These are phyloP conservation scores for Suhomyces kunorum DNA, from an alignment of 1,139 yeast species.

Conservation along the genomic window DNA sequence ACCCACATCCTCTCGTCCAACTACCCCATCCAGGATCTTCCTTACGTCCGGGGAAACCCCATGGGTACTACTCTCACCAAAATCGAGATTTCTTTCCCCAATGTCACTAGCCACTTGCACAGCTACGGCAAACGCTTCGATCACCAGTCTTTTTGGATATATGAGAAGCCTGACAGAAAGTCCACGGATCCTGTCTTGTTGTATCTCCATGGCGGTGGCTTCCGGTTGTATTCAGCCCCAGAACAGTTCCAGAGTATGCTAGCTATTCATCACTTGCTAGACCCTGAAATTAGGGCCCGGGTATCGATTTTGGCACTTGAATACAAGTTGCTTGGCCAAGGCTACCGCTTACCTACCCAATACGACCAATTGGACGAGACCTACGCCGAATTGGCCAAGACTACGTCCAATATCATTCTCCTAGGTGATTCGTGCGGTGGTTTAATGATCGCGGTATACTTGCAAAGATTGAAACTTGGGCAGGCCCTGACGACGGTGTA, in stretches of 20 bases:
- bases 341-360: constrained; percentile 38
- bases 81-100: constrained; percentile 10
- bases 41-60: neutral
- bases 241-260: constrained; percentile 35
- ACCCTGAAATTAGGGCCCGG: constrained; percentile 25
- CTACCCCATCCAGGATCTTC: constrained; percentile 5
- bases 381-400: constrained; percentile 33
- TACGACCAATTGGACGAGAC: constrained; percentile 36
- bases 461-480: constrained; percentile 28
- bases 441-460: constrained; percentile 31
- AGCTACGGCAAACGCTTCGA: constrained; percentile 39
- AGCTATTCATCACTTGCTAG: constrained; percentile 34
- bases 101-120: constrained; percentile 19
- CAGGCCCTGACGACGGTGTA: constrained; percentile 17
- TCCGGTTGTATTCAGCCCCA: constrained; percentile 35
- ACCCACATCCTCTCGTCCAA: neutral
- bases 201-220: constrained; percentile 49
- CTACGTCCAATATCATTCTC: constrained; percentile 32
- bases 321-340: constrained; percentile 38
- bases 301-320: constrained; percentile 40
- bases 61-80: constrained; percentile 10
- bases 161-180: constrained; percentile 30
- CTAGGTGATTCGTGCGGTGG: constrained; percentile 52
- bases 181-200: constrained; percentile 40
- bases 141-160: constrained; percentile 39